Percentiles rank a stretch among this genome's conserved stretches.
Conservation (phyloP, 2,329 filamentous ascomycete genomes). For the Claviceps lovelessii region DNA sequence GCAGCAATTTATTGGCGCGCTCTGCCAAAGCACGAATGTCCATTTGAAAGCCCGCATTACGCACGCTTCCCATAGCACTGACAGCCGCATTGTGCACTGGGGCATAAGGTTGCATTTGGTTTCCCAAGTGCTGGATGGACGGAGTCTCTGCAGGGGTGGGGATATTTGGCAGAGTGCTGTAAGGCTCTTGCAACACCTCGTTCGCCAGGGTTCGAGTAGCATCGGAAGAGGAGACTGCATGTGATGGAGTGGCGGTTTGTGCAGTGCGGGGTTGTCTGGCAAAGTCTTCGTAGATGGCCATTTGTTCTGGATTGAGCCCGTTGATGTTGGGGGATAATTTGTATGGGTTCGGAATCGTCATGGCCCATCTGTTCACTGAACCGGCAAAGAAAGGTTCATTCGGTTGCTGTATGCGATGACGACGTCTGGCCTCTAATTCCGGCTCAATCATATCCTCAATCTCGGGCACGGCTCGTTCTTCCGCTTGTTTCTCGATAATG, state of each 20-base stretch:
- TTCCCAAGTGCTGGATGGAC: constrained; percentile 36
- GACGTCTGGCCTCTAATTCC: constrained; percentile 63
- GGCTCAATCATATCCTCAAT: constrained; percentile 86
- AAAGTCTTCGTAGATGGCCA: constrained; percentile 95
- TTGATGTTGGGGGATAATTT: constrained; percentile 56
- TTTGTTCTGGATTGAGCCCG: constrained; percentile 79
- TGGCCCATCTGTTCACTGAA: constrained; percentile 75
- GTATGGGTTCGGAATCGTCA: constrained; percentile 87
- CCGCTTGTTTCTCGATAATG: constrained; percentile 89
- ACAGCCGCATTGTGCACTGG: constrained; percentile 31
- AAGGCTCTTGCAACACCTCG: constrained; percentile 50
- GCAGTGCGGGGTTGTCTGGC: constrained; percentile 63
- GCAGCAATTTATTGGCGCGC: constrained; percentile 41
- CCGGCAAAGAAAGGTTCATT: constrained; percentile 76
- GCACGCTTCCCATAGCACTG: constrained; percentile 32
- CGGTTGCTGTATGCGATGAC: constrained; percentile 59
- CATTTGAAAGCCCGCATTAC: constrained; percentile 31
- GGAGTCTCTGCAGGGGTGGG: constrained; percentile 47
- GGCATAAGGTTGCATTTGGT: constrained; percentile 41
- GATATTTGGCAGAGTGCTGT: constrained; percentile 39
- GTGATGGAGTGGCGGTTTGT: constrained; percentile 38
- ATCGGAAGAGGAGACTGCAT: constrained; percentile 45
- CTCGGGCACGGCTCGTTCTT: constrained; percentile 82
- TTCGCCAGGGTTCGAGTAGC: constrained; percentile 47
- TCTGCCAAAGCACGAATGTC: constrained; percentile 40